A percentile compares a stretch with the other conserved stretches of the same genome.
phyloP scores from a whole-genome alignment of 169 alveolate genomes.

The Cyclospora cayetanensis region DNA sequence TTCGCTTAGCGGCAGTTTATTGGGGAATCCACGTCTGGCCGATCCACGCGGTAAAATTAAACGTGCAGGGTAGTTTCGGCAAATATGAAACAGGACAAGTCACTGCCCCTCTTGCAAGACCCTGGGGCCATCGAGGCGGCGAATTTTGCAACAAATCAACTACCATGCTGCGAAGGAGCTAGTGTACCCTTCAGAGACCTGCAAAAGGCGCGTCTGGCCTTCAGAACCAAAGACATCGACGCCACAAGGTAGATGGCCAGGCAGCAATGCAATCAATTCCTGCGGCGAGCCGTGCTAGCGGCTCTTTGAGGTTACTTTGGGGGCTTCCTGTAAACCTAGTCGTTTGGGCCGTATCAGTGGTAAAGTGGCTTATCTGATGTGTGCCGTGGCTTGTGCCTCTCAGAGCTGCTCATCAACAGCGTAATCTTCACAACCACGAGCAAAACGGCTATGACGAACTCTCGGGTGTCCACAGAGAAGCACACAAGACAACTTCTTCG shows the following conservation, averaged over 20 bases:
- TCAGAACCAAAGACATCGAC: constrained; percentile 45
- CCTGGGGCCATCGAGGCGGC: constrained; percentile 57
- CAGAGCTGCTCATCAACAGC: constrained; percentile 65
- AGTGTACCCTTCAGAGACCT: constrained; percentile 63
- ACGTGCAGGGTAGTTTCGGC: too few relatives aligned
- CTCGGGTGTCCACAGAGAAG: constrained; percentile 57
- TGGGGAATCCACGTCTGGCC: too few relatives aligned
- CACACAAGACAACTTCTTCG: constrained; percentile 68
- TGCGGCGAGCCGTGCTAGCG: neutral
- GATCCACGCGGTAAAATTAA: too few relatives aligned
- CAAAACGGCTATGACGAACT: constrained; percentile 38
- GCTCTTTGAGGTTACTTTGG: neutral
- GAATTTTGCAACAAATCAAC: neutral
- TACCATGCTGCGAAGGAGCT: neutral
- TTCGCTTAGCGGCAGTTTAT: too few relatives aligned
- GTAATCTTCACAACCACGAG: neutral
- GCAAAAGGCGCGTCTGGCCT: constrained; percentile 67
- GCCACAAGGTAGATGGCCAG: constrained; percentile 62
- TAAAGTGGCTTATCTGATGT: neutral
- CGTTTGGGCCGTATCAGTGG: neutral
- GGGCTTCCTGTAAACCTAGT: neutral
- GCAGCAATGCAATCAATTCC: neutral
- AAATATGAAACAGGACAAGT: constrained; percentile 35
- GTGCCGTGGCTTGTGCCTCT: neutral
- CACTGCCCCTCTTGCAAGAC: constrained; percentile 31